A percentile compares a stretch with the other conserved stretches of the same genome.
These are phyloP conservation scores for Phaseolus lunatus DNA, from an alignment of 306 rosid genomes.

Conservation along the genomic window DNA sequence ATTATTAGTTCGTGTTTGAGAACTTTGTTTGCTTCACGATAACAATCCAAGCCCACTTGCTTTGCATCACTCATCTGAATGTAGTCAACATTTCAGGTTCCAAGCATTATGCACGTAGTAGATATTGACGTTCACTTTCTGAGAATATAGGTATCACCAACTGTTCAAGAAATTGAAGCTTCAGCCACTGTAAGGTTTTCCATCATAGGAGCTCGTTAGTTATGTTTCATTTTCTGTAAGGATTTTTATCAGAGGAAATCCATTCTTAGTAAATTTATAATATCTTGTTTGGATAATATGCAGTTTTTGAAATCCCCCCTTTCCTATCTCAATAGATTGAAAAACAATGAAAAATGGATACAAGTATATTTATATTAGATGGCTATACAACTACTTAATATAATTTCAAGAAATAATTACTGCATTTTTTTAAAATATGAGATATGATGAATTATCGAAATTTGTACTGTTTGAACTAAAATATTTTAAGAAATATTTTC, in stretches of 20 bases:
- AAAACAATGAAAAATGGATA: too few relatives aligned
- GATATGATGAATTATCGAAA: too few relatives aligned
- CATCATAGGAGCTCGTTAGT: not conserved
- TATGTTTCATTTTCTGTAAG: not conserved
- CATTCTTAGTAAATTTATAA: not conserved
- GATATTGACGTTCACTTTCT: conserved; percentile 23
- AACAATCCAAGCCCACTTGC: conserved; percentile 14
- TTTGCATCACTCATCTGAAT: conserved; percentile 11
- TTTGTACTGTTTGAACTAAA: too few relatives aligned
- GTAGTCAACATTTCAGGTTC: conserved; percentile 8
- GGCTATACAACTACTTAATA: too few relatives aligned
- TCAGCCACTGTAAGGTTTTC: conserved; percentile 4
- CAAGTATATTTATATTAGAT: too few relatives aligned
- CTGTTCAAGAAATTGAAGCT: not conserved
- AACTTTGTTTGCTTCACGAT: conserved; percentile 11
- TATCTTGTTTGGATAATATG: not conserved
- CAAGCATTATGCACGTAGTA: not conserved
- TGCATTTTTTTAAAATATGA: too few relatives aligned
- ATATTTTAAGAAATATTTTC: too few relatives aligned
- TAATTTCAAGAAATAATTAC: too few relatives aligned
- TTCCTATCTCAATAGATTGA: too few relatives aligned
- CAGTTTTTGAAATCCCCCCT: too few relatives aligned
- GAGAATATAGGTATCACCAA: not conserved
- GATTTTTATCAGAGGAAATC: not conserved
- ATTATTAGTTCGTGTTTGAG: not conserved